Percentiles rank a stretch among this genome's conserved stretches.
phyloP scores from a whole-genome alignment of 257 asterid genomes.

The Nicotiana tabacum region DNA sequence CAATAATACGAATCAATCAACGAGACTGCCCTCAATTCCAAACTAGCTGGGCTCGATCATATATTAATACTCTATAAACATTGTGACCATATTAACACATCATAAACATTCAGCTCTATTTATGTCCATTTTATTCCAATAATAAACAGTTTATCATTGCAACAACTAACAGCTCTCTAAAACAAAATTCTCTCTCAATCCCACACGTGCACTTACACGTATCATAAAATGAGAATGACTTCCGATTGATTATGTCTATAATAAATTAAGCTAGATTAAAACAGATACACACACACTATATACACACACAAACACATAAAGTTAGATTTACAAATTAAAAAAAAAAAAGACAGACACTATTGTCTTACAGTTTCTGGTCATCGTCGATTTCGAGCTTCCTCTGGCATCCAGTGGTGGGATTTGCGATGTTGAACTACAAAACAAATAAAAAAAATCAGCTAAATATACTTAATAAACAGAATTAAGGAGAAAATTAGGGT shows the following conservation, averaged over 20 bases:
- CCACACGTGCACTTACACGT: neutral
- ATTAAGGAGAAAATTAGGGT: neutral
- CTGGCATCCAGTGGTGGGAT: constrained; percentile 12
- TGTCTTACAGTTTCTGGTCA: constrained; percentile 8
- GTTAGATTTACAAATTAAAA: too few relatives aligned
- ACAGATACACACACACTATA: too few relatives aligned
- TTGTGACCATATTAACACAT: neutral
- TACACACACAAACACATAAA: too few relatives aligned
- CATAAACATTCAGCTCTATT: neutral
- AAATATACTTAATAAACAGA: neutral
- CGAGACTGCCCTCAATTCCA: neutral
- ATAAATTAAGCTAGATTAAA: too few relatives aligned
- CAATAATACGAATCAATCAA: neutral
- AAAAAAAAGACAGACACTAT: neutral
- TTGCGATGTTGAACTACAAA: constrained; percentile 8
- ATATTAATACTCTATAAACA: neutral
- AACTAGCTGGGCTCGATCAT: neutral
- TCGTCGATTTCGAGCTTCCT: constrained; percentile 4
- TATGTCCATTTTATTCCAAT: neutral
- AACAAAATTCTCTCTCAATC: too few relatives aligned
- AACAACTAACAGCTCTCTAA: too few relatives aligned
- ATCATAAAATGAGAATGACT: neutral
- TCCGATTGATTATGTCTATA: neutral
- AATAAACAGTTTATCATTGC: too few relatives aligned
- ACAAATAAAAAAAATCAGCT: neutral